Base-by-base conservation (phyloP, 2,329 filamentous ascomycete species). In the Penicillium hordei region DNA sequence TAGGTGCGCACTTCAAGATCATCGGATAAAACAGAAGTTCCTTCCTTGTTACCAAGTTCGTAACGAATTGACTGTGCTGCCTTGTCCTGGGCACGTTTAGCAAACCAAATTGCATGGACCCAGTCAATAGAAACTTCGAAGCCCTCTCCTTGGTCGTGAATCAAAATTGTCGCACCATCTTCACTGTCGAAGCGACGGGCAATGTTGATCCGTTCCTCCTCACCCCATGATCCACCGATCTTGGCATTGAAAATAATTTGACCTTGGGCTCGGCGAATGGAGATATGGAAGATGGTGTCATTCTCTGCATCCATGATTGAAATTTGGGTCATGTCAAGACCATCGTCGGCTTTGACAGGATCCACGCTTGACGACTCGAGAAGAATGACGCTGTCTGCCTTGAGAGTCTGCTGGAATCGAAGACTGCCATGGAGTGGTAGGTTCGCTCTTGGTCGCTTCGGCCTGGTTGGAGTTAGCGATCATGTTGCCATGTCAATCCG, bases 71-170 rank as follows among this genome's bases (percentile, higher is more conserved):
- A 29, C 23, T 40, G n/a, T 12, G 55, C 23, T 19, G 61, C 70
- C 15, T 15, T 40, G 15, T 19, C 36, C 15, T 48, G 42, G 6
- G 23, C 55, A 17, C 58, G 44, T 23, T 60, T 58, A 5, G 31
- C 43, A 39, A 60, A 60, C 55, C 55, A 60, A 15, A 58, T 27
- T 19, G 50, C 50, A 10, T 60, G 55, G 3, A 58, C 42, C 58
- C 58, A 58, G 13, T 60, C 42, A 39, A 60, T 60, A 21, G 36
- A 60, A 1, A 55, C 55, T 33, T 58, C 46, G 27, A 45, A 60
- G 23, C 58, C 58, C 5, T 54, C 49, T 10, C 55, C 58, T 29
- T 60, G 55, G 27, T 58, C 50, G 15, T 60, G 55, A 2, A 58
- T 54, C 45, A 58, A 27, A 36, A 56, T 56, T n/a, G 52, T 56